Evolutionary conservation across 352 stramenopile species (phyloP), one percentile per base, ranked within the genome.

Genomic region (Phytophthora constricta): DNA sequence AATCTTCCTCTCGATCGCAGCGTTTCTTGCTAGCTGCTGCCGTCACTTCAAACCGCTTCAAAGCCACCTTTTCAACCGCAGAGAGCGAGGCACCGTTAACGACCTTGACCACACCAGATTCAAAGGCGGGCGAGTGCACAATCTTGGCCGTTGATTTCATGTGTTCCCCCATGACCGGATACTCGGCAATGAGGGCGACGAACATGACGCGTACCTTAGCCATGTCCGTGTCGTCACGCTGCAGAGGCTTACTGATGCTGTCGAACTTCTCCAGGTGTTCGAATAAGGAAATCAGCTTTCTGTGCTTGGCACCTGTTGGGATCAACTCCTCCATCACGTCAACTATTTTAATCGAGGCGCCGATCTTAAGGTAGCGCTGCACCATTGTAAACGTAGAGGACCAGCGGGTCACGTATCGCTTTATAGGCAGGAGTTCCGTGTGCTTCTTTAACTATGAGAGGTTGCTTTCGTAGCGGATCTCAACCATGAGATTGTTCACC

Each of bases 241-340:
- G 58, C 9, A 59, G 31, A 3, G 34, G 17, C n/a, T 58, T 54
- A n/a, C 22, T 56, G 17, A 70, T 39, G 23, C 58, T 63, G 9
- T 68, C 19, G 13, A 67, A 57, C 22, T 58, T 55, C 7, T 57
- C 41, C 46, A 68, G 37, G 27, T 57, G 53, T 22, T 79, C 67
- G 25, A 79, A 26, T 13, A 66, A 23, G 3, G 33, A 47, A 11
- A 73, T 16, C 3, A 62, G 70, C 50, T 75, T 69, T 17, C 63
- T 48, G 25, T 70, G 61, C 42, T 58, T 5, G 34, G 28, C 55
- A 17, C 45, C 31, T 9, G 31, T 43, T n/a, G 31, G 50, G n/a
- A 58, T 17, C 5, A 27, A 5, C 5, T 58, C 50, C 8, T 58
- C 50, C 2, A 58, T n/a, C 3, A 28, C 28, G 5, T 53, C 42